Percentiles rank a stretch among this genome's conserved stretches.
Conservation (phyloP, 2,329 filamentous ascomycete genomes). For the Diaporthe aspalathi region DNA sequence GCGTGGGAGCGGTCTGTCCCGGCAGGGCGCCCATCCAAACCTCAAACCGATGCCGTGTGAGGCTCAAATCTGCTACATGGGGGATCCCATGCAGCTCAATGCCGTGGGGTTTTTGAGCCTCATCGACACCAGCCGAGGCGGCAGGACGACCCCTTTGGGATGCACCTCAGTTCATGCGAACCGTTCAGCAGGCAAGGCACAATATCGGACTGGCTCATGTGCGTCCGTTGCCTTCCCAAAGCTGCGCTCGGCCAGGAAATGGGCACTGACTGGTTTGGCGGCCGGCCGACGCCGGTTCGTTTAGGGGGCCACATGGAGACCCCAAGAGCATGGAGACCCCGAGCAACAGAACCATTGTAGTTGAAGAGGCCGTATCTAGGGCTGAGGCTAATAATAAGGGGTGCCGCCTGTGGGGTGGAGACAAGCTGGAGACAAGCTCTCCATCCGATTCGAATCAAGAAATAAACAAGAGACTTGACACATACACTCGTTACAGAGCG, state of each 20-base stretch:
- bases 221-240: background rate
- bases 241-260: conserved; percentile 1
- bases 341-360: background rate
- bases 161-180: conserved; percentile 20
- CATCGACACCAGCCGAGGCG: conserved; percentile 15
- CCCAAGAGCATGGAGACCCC: conserved; percentile 19
- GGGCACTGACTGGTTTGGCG: conserved; percentile 26
- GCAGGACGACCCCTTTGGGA: conserved; percentile 10
- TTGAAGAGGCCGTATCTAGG: background rate
- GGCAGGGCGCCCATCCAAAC: conserved; percentile 1
- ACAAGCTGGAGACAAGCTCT: background rate
- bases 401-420: background rate
- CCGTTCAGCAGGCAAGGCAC: background rate
- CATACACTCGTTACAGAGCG: conserved; percentile 19
- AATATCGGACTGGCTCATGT: background rate
- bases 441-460: conserved; percentile 11
- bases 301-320: conserved; percentile 17
- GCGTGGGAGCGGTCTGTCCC: background rate
- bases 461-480: conserved; percentile 25
- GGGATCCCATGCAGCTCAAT: conserved; percentile 14
- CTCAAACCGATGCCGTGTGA: conserved; percentile 37
- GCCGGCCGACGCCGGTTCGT: conserved; percentile 3
- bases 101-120: conserved; percentile 30
- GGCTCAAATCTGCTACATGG: conserved; percentile 32
- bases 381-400: conserved; percentile 9